Evolutionary conservation across 2,329 filamentous ascomycete genomes (phyloP).

Genomic region (Amesomyces nigricolor): DNA sequence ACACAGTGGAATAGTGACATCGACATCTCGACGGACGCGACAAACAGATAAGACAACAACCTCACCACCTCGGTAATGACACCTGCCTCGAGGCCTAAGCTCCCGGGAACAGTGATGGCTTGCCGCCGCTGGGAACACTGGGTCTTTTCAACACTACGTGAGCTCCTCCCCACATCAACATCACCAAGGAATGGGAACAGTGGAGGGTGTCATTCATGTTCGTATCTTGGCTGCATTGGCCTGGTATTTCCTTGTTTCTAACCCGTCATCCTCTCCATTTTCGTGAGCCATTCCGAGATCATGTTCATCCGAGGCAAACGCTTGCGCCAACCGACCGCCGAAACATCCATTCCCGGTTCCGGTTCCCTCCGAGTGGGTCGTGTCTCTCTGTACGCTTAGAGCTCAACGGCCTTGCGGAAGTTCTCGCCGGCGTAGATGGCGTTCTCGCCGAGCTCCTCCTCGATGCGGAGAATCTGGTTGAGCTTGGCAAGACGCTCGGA

Average conservation of each 20-base stretch:
- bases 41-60: no score
- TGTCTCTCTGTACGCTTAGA: slow-evolving; percentile 50
- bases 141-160: no score
- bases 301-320: slow-evolving; percentile 22
- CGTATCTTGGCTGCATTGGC: slow-evolving; percentile 3
- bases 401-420: slow-evolving; percentile 85
- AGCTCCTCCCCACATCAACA: neutral
- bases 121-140: neutral
- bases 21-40: no score
- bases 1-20: no score
- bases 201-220: neutral
- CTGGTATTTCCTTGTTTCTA: slow-evolving; percentile 25
- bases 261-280: slow-evolving; percentile 23
- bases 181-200: neutral
- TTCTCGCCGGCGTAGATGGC: slow-evolving; percentile 87
- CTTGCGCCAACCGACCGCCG: slow-evolving; percentile 12
- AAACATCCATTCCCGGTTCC: slow-evolving; percentile 10
- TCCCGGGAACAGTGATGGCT: neutral
- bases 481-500: slow-evolving; percentile 99
- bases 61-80: no score
- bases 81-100: no score
- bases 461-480: slow-evolving; percentile 99
- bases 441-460: slow-evolving; percentile 93
- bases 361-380: slow-evolving; percentile 18
- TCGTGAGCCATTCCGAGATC: slow-evolving; percentile 22